Evolutionary conservation across 805 yeast species (phyloP).

Genomic region (Allodekkera sacchari): DNA sequence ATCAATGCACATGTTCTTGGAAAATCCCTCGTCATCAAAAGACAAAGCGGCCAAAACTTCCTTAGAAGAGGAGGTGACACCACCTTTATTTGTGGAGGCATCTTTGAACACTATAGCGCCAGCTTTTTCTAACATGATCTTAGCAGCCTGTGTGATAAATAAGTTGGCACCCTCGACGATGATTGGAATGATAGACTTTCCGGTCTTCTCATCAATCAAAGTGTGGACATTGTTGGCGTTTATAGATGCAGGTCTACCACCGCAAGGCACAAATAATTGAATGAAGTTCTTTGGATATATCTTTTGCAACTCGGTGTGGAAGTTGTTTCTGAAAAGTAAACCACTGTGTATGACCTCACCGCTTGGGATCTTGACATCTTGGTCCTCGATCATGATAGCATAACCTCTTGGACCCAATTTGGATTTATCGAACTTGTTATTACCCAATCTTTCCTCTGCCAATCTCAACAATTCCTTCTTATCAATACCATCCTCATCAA

Average conservation of each 20-base stretch:
- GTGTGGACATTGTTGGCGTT: slow-evolving; percentile 73
- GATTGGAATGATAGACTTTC: slow-evolving; percentile 71
- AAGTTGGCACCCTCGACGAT: slow-evolving; percentile 97
- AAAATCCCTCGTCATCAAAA: slow-evolving; percentile 77
- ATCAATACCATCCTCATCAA: slow-evolving; percentile 85
- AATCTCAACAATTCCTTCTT: slow-evolving; percentile 68
- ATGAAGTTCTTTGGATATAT: slow-evolving; percentile 49
- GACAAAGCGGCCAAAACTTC: slow-evolving; percentile 94
- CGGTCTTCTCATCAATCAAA: slow-evolving; percentile 67
- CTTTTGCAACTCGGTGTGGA: slow-evolving; percentile 69
- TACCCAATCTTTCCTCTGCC: slow-evolving; percentile 71
- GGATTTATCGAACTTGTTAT: slow-evolving; percentile 56
- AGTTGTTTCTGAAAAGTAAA: slow-evolving; percentile 79
- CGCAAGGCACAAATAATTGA: slow-evolving; percentile 93
- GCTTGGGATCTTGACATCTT: slow-evolving; percentile 66
- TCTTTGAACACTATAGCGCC: slow-evolving; percentile 88
- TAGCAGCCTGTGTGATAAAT: slow-evolving; percentile 91
- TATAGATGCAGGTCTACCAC: slow-evolving; percentile 96
- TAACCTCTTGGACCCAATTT: slow-evolving; percentile 72
- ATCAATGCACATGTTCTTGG: slow-evolving; percentile 68
- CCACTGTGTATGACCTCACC: slow-evolving; percentile 77
- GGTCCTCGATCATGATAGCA: slow-evolving; percentile 77
- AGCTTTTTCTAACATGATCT: slow-evolving; percentile 74
- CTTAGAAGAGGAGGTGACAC: slow-evolving; percentile 93
- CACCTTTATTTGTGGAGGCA: slow-evolving; percentile 97